Base-by-base conservation (phyloP, 306 rosid genomes). In the Canavalia gladiata region DNA sequence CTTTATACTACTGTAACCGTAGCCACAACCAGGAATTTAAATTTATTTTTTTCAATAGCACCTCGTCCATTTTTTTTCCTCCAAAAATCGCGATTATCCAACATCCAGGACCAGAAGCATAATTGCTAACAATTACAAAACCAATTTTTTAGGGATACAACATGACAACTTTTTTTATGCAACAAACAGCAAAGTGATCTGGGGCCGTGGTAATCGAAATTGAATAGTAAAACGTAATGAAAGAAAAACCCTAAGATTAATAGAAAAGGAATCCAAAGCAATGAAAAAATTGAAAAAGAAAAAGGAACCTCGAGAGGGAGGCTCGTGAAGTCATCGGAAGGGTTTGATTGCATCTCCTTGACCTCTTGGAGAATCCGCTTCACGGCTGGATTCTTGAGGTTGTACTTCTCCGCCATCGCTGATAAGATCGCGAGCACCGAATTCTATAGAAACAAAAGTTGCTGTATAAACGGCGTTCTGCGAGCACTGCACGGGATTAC, bases 251-350 rank as follows among this genome's bases (percentile, higher is more conserved):
- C 82, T 84, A 81, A 83, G 1, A 71, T 2, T 57, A 66, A 59
- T 11, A 75, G 28, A 69, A 35, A 11, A 10, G 37, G 37, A 41
- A 63, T 1, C 3, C 3, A 1, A 30, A 34, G 1, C 9, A 63
- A 77, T 25, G 18, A 25, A 8, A 49, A 76, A 50, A 33, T 35
- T 0, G 8, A 25, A 46, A 46, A 1, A 30, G 12, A 13, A 25
- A 43, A 5, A 43, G 1, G 39, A 76, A 94, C 99, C 99, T 95
- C 99, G 31, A 95, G 93, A 62, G 99, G 99, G 1, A 95, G 88
- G 83, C 99, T 95, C 93, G 87, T 93, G 94, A 90, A 95, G 90
- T 95, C 98, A 62, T 93, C 92, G 68, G 97, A 90, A 81, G 97
- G 98, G 71, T 91, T 93, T 3, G 98, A 90, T 25, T 95, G 98